These are phyloP conservation scores for Corniculantispora saksenae DNA, from an alignment of 2,329 filamentous ascomycete species.

Conservation along the genomic window DNA sequence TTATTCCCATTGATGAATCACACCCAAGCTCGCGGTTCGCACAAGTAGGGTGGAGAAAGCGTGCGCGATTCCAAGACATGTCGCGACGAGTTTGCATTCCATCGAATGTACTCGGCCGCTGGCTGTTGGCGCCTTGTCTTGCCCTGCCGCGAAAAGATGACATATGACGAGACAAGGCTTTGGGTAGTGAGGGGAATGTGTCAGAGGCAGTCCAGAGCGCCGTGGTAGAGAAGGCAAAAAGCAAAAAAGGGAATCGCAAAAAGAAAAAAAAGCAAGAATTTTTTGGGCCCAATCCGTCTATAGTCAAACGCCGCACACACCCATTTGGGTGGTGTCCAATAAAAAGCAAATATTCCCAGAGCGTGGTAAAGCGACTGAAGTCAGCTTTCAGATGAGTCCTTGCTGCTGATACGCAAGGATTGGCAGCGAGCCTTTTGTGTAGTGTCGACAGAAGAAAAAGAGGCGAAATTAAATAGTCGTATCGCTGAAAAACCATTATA, in stretches of 20 bases:
- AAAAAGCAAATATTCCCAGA: slow-evolving; percentile 18
- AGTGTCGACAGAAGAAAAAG: slow-evolving; percentile 32
- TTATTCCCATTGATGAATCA: not conserved
- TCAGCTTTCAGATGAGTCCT: slow-evolving; percentile 18
- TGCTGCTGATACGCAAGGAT: slow-evolving; percentile 41
- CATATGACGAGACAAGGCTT: slow-evolving; percentile 20
- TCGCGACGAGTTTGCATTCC: slow-evolving; percentile 34
- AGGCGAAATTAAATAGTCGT: slow-evolving; percentile 36
- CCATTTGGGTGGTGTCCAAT: slow-evolving; percentile 17
- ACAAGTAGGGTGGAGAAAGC: not conserved
- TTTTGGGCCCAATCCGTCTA: slow-evolving; percentile 15
- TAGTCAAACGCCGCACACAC: slow-evolving; percentile 20
- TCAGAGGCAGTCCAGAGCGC: not conserved
- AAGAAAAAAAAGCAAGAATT: slow-evolving; percentile 16
- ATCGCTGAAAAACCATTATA: slow-evolving; percentile 31
- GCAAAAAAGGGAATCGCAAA: slow-evolving; percentile 12
- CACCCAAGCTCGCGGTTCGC: slow-evolving; percentile 3
- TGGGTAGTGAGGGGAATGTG: slow-evolving; percentile 17
- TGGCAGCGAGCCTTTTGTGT: slow-evolving; percentile 40
- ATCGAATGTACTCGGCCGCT: slow-evolving; percentile 26
- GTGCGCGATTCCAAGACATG: slow-evolving; percentile 32
- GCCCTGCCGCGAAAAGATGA: slow-evolving; percentile 20
- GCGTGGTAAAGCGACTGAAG: not conserved
- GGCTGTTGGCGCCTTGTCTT: slow-evolving; percentile 20
- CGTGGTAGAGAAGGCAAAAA: slow-evolving; percentile 10